Percentiles rank a stretch among this genome's conserved stretches.
These are phyloP conservation scores for Cymbomonas tetramitiformis DNA, from an alignment of 139 green algal species.

Conservation along the genomic window DNA sequence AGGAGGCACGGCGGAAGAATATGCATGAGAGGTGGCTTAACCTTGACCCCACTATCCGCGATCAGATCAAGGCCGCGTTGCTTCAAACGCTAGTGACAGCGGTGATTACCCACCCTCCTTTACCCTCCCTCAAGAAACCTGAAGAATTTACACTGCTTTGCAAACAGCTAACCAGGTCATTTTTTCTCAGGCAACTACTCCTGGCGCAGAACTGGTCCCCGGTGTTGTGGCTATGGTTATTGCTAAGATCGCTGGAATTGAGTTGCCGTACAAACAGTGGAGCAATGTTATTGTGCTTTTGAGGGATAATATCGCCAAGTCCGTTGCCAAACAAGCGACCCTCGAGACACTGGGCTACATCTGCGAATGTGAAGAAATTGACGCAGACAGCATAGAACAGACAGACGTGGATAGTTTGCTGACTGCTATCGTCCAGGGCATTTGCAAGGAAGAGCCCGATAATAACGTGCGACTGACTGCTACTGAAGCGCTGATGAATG, in stretches of 20 bases:
- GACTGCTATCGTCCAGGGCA: slow-evolving; percentile 75
- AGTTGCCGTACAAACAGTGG: slow-evolving; percentile 70
- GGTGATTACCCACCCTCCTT: too few species aligned
- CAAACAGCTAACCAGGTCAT: too few species aligned
- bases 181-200: too few species aligned
- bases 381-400: slow-evolving; percentile 57
- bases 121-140: too few species aligned
- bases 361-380: slow-evolving; percentile 42
- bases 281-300: slow-evolving; percentile 59
- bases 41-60: slow-evolving; percentile 42
- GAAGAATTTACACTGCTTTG: too few species aligned
- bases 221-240: too few species aligned
- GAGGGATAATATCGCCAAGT: slow-evolving; percentile 35
- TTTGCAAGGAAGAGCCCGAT: slow-evolving; percentile 63
- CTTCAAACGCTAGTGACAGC: slow-evolving; percentile 59
- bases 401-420: slow-evolving; percentile 83
- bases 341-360: slow-evolving; percentile 84
- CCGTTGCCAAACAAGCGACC: slow-evolving; percentile 46
- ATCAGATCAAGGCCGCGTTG: slow-evolving; percentile 59
- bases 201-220: too few species aligned
- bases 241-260: slow-evolving; percentile 82
- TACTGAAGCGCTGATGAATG: slow-evolving; percentile 76
- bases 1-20: slow-evolving; percentile 45
- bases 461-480: slow-evolving; percentile 67
- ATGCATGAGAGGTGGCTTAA: slow-evolving; percentile 52